Evolutionary conservation across 2,329 filamentous ascomycete genomes (phyloP).

Genomic region (Cladosporium sp.): DNA sequence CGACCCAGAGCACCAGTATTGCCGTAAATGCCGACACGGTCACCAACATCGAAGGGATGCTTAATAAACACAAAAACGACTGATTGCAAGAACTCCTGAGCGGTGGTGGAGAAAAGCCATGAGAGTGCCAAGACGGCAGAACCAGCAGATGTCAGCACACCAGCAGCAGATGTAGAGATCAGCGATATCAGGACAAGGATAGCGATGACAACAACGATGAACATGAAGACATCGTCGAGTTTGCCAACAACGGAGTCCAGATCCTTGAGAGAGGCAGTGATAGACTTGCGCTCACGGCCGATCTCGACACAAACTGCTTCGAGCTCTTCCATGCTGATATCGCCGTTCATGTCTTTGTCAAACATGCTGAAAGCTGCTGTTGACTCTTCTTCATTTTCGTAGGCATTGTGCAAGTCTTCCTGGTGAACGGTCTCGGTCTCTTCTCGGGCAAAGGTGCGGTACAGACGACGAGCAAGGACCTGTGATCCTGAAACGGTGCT

Average conservation of each 20-base stretch:
- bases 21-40: slow-evolving; percentile 88
- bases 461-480: slow-evolving; percentile 81
- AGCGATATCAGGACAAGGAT: slow-evolving; percentile 86
- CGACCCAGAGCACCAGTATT: slow-evolving; percentile 75
- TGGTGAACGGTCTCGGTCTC: slow-evolving; percentile 73
- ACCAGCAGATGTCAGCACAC: slow-evolving; percentile 85
- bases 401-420: slow-evolving; percentile 76
- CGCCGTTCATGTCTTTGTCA: slow-evolving; percentile 94
- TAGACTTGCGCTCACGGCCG: slow-evolving; percentile 89
- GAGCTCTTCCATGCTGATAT: slow-evolving; percentile 93
- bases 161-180: slow-evolving; percentile 85
- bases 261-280: slow-evolving; percentile 91
- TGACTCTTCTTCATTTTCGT: slow-evolving; percentile 80
- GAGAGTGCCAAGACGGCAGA: slow-evolving; percentile 85
- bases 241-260: slow-evolving; percentile 90
- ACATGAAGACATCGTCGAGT: slow-evolving; percentile 83
- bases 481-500: slow-evolving; percentile 72
- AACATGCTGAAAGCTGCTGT: slow-evolving; percentile 89
- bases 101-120: slow-evolving; percentile 90
- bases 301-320: slow-evolving; percentile 93
- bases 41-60: slow-evolving; percentile 94
- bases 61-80: slow-evolving; percentile 96
- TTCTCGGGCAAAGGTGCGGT: slow-evolving; percentile 77
- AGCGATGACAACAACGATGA: slow-evolving; percentile 78
- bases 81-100: slow-evolving; percentile 91